Percentiles rank a stretch among this genome's conserved stretches.
These are phyloP conservation scores for Talaromyces albobiverticillius DNA, from an alignment of 2,329 filamentous ascomycete species.

Conservation along the genomic window DNA sequence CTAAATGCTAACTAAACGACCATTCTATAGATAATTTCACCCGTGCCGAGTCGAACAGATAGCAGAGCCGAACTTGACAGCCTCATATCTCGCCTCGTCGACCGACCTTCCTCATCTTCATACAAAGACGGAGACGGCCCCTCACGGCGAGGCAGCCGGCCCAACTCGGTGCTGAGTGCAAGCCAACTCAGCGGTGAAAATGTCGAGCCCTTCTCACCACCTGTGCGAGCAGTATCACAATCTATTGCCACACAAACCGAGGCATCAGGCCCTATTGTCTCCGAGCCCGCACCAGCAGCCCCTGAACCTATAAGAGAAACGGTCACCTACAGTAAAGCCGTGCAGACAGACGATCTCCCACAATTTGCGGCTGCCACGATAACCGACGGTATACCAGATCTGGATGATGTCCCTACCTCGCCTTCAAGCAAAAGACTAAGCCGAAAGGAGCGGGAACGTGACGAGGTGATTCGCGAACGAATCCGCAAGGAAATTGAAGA, in stretches of 20 bases:
- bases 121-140: slow-evolving; percentile 51
- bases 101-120: slow-evolving; percentile 69
- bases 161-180: slow-evolving; percentile 80
- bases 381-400: slow-evolving; percentile 55
- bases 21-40: slow-evolving; percentile 58
- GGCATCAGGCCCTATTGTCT: slow-evolving; percentile 68
- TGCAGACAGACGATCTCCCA: slow-evolving; percentile 80
- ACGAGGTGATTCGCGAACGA: slow-evolving; percentile 84
- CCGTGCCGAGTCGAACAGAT: slow-evolving; percentile 66
- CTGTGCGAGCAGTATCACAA: slow-evolving; percentile 39
- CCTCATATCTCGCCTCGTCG: slow-evolving; percentile 79
- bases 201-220: slow-evolving; percentile 32
- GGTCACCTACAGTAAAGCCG: slow-evolving; percentile 94
- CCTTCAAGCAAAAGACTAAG: slow-evolving; percentile 69
- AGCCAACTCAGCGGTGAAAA: slow-evolving; percentile 75
- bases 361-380: slow-evolving; percentile 52
- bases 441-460: slow-evolving; percentile 73
- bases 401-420: slow-evolving; percentile 53
- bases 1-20: not conserved
- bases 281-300: slow-evolving; percentile 70
- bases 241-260: slow-evolving; percentile 65
- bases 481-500: slow-evolving; percentile 89
- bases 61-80: slow-evolving; percentile 72
- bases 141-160: slow-evolving; percentile 63
- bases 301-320: slow-evolving; percentile 62